Evolutionary conservation across 2,329 filamentous ascomycete species (phyloP).

Genomic region (Alternaria metachromatica): DNA sequence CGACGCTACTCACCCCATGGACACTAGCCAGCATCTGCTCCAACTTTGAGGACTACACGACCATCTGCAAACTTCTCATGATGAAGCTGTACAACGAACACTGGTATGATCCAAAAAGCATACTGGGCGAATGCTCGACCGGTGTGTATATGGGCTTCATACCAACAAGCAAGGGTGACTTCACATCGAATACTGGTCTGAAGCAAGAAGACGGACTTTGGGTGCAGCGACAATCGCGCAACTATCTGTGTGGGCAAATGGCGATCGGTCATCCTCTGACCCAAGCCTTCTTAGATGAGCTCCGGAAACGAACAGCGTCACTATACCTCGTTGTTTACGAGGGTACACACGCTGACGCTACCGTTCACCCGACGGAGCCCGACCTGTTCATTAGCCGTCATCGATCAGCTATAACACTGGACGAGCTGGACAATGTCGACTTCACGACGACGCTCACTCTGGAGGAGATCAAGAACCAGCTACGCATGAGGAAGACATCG

Average conservation of each 20-base stretch:
- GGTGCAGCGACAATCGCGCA: slow-evolving; percentile 28
- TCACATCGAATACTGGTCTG: background rate
- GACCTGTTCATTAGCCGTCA: slow-evolving; percentile 34
- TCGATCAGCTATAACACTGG: no score
- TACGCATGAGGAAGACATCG: slow-evolving; percentile 27
- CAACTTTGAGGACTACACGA: slow-evolving; percentile 40
- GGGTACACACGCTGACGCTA: slow-evolving; percentile 33
- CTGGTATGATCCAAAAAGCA: slow-evolving; percentile 31
- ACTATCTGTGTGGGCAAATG: slow-evolving; percentile 41
- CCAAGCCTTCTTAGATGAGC: slow-evolving; percentile 26
- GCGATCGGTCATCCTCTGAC: slow-evolving; percentile 33
- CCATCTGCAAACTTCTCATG: slow-evolving; percentile 37
- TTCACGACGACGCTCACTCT: slow-evolving; percentile 28
- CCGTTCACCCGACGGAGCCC: slow-evolving; percentile 30
- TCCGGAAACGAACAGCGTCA: slow-evolving; percentile 24
- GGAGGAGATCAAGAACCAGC: slow-evolving; percentile 37
- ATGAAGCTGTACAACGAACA: slow-evolving; percentile 32
- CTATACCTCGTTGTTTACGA: slow-evolving; percentile 38
- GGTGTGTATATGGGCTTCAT: slow-evolving; percentile 38
- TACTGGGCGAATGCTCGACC: slow-evolving; percentile 27
- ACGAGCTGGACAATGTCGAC: background rate
- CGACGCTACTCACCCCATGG: slow-evolving; percentile 31
- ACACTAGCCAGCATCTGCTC: slow-evolving; percentile 37
- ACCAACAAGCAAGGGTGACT: slow-evolving; percentile 31
- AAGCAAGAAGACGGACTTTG: slow-evolving; percentile 13